A percentile compares a stretch with the other conserved stretches of the same genome.
Evolutionary conservation across 2,329 filamentous ascomycete genomes (phyloP).

Genomic region (Diaporthe amygdali): DNA sequence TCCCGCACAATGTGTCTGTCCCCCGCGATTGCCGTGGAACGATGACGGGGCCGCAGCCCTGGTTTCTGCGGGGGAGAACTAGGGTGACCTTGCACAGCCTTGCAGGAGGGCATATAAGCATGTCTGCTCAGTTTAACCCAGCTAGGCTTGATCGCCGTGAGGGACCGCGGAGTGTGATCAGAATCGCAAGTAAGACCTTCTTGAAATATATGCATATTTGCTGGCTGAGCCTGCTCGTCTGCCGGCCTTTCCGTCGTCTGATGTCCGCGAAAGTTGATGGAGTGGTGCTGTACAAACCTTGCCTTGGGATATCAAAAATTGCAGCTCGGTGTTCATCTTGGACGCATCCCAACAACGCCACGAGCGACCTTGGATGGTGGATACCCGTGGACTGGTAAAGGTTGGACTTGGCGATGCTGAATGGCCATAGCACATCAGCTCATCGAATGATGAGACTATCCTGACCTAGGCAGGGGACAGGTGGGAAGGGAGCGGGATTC

Average conservation of each 20-base stretch:
- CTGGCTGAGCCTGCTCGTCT: neutral
- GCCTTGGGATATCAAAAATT: neutral
- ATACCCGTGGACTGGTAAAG: neutral
- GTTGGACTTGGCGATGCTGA: neutral
- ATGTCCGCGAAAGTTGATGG: neutral
- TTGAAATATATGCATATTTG: neutral
- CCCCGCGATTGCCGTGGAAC: neutral
- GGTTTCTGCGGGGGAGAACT: neutral
- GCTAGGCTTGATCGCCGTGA: neutral
- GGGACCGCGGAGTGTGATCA: neutral
- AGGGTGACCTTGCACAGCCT: slow-evolving; percentile 3
- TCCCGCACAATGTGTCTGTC: neutral
- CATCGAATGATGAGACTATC: neutral
- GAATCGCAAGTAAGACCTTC: neutral
- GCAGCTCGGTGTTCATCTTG: neutral
- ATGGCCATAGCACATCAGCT: neutral
- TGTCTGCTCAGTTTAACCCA: neutral
- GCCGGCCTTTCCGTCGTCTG: slow-evolving; percentile 4
- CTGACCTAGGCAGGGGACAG: neutral
- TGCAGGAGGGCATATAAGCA: neutral
- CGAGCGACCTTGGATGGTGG: neutral
- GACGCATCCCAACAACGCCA: neutral
- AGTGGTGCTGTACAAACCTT: neutral
- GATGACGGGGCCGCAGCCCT: slow-evolving; percentile 5
- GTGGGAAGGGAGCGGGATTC: neutral